These are phyloP conservation scores for Elsinoe batatas DNA, from an alignment of 2,329 filamentous ascomycete species.

Conservation along the genomic window DNA sequence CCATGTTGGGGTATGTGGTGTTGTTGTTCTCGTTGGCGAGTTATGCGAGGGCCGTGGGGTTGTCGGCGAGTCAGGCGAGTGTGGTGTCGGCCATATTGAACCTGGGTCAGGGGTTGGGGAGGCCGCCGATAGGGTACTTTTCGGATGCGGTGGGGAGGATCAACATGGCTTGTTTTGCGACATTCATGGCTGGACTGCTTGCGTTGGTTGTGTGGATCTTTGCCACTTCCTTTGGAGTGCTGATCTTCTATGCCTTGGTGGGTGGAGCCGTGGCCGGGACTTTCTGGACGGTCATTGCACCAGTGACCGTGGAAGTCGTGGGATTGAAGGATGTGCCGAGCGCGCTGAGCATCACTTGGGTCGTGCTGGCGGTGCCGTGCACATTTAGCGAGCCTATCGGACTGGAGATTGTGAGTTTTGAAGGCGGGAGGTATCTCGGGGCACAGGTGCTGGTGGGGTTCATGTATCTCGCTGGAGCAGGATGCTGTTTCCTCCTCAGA, in stretches of 20 bases:
- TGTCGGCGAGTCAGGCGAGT: conserved; percentile 56
- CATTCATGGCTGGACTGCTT: conserved; percentile 54
- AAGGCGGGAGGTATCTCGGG: conserved; percentile 44
- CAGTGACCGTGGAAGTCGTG: conserved; percentile 64
- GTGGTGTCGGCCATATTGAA: conserved; percentile 67
- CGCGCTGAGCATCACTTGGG: conserved; percentile 61
- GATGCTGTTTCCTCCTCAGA: conserved; percentile 45
- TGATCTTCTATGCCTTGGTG: conserved; percentile 61
- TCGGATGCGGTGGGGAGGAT: conserved; percentile 61
- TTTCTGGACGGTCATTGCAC: conserved; percentile 55
- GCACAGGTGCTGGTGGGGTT: conserved; percentile 52
- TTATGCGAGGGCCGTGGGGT: conserved; percentile 59
- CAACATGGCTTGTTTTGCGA: conserved; percentile 60
- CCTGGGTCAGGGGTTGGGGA: conserved; percentile 54
- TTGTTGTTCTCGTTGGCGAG: conserved; percentile 68
- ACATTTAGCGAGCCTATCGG: conserved; percentile 53
- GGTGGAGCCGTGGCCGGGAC: conserved; percentile 59
- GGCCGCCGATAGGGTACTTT: conserved; percentile 62
- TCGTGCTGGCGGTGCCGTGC: conserved; percentile 58
- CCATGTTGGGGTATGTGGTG: conserved; percentile 63
- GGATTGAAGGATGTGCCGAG: conserved; percentile 59
- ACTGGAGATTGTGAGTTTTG: conserved; percentile 41
- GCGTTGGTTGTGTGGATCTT: conserved; percentile 65
- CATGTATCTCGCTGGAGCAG: conserved; percentile 51
- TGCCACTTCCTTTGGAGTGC: conserved; percentile 55